Percentiles rank a stretch among this genome's conserved stretches.
Conservation (phyloP, 2,329 filamentous ascomycete genomes). For the Chrysoporthe austroafricana region DNA sequence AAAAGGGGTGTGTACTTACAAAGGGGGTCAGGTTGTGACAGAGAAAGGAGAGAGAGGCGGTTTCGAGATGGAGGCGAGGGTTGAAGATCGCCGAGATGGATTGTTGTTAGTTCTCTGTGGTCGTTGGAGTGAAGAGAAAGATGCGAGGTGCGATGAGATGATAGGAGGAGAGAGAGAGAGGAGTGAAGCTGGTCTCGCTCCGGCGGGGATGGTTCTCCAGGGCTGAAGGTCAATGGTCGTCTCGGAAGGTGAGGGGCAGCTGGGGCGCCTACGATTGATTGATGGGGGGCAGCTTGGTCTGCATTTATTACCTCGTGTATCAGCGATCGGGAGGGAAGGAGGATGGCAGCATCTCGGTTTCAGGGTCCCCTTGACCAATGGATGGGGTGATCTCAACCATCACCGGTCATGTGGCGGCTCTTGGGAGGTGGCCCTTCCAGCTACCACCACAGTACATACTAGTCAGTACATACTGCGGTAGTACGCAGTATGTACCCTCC, state of each 20-base stretch:
- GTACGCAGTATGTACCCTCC: too few relatives aligned
- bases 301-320: constrained; percentile 2
- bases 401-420: background rate
- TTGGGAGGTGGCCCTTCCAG: background rate
- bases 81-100: background rate
- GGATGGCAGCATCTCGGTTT: background rate
- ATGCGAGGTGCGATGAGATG: too few relatives aligned
- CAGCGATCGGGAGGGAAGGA: background rate
- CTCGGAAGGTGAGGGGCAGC: background rate
- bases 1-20: background rate
- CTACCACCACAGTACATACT: too few relatives aligned
- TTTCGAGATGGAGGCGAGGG: too few relatives aligned
- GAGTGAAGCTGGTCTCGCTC: too few relatives aligned
- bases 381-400: background rate
- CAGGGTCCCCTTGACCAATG: background rate
- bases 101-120: too few relatives aligned
- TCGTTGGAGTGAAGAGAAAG: too few relatives aligned
- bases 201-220: background rate
- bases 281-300: background rate
- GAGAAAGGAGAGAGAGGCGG: too few relatives aligned
- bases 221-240: background rate
- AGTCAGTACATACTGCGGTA: too few relatives aligned
- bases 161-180: too few relatives aligned
- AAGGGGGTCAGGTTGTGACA: background rate
- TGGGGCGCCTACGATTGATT: background rate